A percentile compares a stretch with the other conserved stretches of the same genome.
These are phyloP conservation scores for Ilex aquifolium DNA, from an alignment of 257 asterid genomes.

Conservation along the genomic window DNA sequence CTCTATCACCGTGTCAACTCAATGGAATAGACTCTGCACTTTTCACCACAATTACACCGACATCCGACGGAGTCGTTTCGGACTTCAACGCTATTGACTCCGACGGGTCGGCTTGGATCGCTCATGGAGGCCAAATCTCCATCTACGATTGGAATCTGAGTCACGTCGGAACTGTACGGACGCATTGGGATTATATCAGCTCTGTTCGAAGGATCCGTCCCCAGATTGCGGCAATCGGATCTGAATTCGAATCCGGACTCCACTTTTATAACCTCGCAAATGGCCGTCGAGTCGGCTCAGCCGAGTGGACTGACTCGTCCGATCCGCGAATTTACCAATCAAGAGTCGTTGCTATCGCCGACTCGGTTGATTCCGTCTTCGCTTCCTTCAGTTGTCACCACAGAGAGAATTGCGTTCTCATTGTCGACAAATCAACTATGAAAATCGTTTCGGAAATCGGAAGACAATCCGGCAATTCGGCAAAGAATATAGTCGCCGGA, in stretches of 20 bases:
- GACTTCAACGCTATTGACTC: conserved; percentile 70
- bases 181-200: conserved; percentile 65
- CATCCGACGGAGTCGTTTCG: conserved; percentile 64
- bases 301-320: conserved; percentile 76
- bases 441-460: conserved; percentile 50
- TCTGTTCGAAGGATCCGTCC: conserved; percentile 38
- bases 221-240: conserved; percentile 64
- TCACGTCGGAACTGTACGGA: conserved; percentile 58
- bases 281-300: conserved; percentile 59
- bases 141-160: conserved; percentile 84
- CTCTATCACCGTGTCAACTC: conserved; percentile 65
- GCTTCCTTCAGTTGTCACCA: conserved; percentile 75
- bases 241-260: conserved; percentile 52
- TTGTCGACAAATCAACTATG: conserved; percentile 65
- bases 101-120: conserved; percentile 78
- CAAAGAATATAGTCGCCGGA: conserved; percentile 57
- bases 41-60: conserved; percentile 44
- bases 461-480: conserved; percentile 65
- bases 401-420: conserved; percentile 70
- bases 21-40: conserved; percentile 63
- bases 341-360: conserved; percentile 60
- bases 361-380: conserved; percentile 46
- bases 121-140: conserved; percentile 88
- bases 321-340: conserved; percentile 90
- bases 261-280: conserved; percentile 66